Evolutionary conservation across 148 eudicot genomes (phyloP).

Genomic region (Chenopodium formosanum): DNA sequence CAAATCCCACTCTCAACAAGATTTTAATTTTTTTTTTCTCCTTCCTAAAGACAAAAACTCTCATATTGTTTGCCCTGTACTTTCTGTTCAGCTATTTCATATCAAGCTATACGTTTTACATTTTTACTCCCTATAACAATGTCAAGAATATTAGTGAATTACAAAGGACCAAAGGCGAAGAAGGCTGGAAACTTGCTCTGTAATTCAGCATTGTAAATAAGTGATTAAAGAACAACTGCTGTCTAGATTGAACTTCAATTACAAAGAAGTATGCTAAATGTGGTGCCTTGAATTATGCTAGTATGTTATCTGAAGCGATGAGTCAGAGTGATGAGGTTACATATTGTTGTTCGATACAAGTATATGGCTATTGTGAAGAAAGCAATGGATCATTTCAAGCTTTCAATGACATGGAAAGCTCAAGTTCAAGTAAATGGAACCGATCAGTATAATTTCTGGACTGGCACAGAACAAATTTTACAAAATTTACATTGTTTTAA

Average conservation of each 20-base stretch:
- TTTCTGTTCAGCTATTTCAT: too few species aligned
- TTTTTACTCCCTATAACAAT: too few species aligned
- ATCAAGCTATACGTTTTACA: too few species aligned
- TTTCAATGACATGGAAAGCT: constrained; percentile 41
- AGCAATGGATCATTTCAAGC: constrained; percentile 34
- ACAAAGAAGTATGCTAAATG: constrained; percentile 59
- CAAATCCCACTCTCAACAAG: constrained; percentile 5
- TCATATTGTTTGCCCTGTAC: too few species aligned
- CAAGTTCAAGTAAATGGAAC: constrained; percentile 60
- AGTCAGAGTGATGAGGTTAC: constrained; percentile 59
- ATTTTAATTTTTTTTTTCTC: too few species aligned
- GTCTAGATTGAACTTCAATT: constrained; percentile 48
- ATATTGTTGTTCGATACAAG: constrained; percentile 39
- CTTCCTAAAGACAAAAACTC: too few species aligned
- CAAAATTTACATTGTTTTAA: constrained; percentile 34
- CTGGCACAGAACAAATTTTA: constrained; percentile 44
- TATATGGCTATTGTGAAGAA: constrained; percentile 56
- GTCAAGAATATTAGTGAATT: too few species aligned
- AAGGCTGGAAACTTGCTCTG: too few species aligned
- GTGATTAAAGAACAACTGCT: constrained; percentile 25
- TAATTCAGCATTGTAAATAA: not conserved
- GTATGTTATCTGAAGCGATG: constrained; percentile 49
- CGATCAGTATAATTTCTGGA: constrained; percentile 55
- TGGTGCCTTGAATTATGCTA: constrained; percentile 69
- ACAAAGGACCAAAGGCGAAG: too few species aligned